Conservation (phyloP, 2,329 filamentous ascomycete species). For the Cercospora janseana region DNA sequence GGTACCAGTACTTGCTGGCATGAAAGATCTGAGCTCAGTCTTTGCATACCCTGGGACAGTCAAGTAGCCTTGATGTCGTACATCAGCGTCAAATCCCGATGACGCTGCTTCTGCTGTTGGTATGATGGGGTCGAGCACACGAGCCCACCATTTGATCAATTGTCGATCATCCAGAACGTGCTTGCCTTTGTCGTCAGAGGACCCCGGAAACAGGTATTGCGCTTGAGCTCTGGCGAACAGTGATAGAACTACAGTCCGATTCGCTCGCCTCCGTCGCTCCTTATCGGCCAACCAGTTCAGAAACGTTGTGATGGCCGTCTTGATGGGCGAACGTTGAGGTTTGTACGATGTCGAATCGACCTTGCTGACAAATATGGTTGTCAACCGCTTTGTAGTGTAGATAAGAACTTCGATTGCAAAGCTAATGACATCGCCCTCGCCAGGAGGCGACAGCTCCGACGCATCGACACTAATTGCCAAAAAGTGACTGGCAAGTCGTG, state of each 20-base stretch:
- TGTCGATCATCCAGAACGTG: constrained; percentile 90
- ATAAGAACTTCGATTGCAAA: constrained; percentile 85
- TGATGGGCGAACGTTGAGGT: constrained; percentile 68
- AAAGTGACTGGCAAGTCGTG: constrained; percentile 84
- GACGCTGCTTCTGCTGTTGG: constrained; percentile 28
- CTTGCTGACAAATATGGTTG: constrained; percentile 92
- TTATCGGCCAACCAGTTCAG: constrained; percentile 70
- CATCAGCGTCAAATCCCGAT: constrained; percentile 41
- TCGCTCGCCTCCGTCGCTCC: constrained; percentile 48
- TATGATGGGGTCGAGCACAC: constrained; percentile 75
- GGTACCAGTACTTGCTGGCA: constrained; percentile 55
- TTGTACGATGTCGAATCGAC: constrained; percentile 94
- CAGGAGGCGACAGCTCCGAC: constrained; percentile 21
- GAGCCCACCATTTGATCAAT: constrained; percentile 94
- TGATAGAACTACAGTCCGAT: constrained; percentile 65
- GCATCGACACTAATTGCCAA: constrained; percentile 52
- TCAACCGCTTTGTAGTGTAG: constrained; percentile 75
- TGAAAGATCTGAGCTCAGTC: constrained; percentile 73
- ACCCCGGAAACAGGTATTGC: constrained; percentile 93
- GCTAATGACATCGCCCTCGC: constrained; percentile 59
- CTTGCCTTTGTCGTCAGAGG: constrained; percentile 77
- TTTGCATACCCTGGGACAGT: constrained; percentile 82
- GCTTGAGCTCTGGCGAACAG: constrained; percentile 89
- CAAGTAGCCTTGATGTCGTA: constrained; percentile 65
- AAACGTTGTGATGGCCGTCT: constrained; percentile 71